phyloP scores from a whole-genome alignment of 2,329 filamentous ascomycete genomes.

The Pseudocercospora pini-densiflorae region DNA sequence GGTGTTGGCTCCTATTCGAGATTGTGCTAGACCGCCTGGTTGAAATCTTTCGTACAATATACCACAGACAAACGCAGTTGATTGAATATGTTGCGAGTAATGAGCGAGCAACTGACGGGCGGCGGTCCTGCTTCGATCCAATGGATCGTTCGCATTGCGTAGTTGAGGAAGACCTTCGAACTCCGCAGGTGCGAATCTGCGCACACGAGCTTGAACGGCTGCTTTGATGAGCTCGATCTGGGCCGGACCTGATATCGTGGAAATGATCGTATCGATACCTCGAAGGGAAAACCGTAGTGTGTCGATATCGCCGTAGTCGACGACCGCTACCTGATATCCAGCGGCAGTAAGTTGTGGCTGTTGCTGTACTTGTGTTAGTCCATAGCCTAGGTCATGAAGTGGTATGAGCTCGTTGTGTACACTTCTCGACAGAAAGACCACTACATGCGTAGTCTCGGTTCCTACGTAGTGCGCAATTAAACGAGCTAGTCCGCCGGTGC shows the following conservation, averaged over 20 bases:
- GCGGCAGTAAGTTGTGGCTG: slow-evolving; percentile 60
- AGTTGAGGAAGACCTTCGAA: slow-evolving; percentile 69
- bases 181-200: slow-evolving; percentile 74
- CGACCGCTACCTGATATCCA: slow-evolving; percentile 68
- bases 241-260: slow-evolving; percentile 68
- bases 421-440: slow-evolving; percentile 71
- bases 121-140: slow-evolving; percentile 64
- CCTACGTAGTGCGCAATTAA: slow-evolving; percentile 64
- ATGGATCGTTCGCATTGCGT: slow-evolving; percentile 60
- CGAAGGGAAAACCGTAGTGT: slow-evolving; percentile 68
- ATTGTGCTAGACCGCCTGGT: slow-evolving; percentile 65
- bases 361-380: slow-evolving; percentile 46
- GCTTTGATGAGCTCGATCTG: slow-evolving; percentile 76
- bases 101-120: slow-evolving; percentile 62
- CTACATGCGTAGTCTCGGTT: slow-evolving; percentile 65
- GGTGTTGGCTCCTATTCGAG: slow-evolving; percentile 60
- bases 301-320: slow-evolving; percentile 67
- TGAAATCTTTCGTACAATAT: slow-evolving; percentile 77
- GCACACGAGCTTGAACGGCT: slow-evolving; percentile 66
- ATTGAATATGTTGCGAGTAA: slow-evolving; percentile 64
- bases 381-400: neutral
- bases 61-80: slow-evolving; percentile 74
- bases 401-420: slow-evolving; percentile 48
- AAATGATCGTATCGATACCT: slow-evolving; percentile 76
- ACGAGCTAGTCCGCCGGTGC: slow-evolving; percentile 63